Base-by-base conservation (phyloP, 2,329 filamentous ascomycete genomes). In the Trichoderma polysporum region DNA sequence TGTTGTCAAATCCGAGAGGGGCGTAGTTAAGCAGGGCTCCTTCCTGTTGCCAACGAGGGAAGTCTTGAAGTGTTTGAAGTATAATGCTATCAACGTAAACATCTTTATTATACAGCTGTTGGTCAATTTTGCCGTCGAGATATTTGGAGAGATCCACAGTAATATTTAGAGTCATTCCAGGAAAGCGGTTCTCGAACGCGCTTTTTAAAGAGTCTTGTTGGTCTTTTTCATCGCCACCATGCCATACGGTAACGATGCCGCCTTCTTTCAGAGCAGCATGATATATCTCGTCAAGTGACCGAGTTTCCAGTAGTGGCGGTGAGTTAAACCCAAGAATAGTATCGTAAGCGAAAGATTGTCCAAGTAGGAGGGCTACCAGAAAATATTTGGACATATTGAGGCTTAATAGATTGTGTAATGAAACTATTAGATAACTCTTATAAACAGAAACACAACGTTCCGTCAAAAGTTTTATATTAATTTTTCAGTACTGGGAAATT, bases 101-200 rank as follows among this genome's bases (percentile, higher is more conserved):
- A 6, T 74, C 76, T 8, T 76, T 73, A 1, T 70, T 68, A 3
- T 78, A 79, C 1, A 85, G 73, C 66, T 83, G 81, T 41, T 79
- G 72, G 69, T 87, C 83, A 7, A 86, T 70, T 8, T 75, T 75
- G 19, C 70, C 76, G 65, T 85, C 81, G 69, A 84, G 84, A 69
- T 86, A 87, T 70, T 86, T 87, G 67, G 84, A 85, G 0, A 86
- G 71, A 67, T 86, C 84, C 50, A 86, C 82, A 0, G 84, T 86
- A 39, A 85, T 58, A 69, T 86, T 85, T 17, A 86, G 78, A 4
- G 78, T 82, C 67, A 86, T 80, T 9, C 79, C 79, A 0, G 84
- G 84, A 69, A 85, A 86, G 0, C 76, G 74, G 1, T 71, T 68
- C 69, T 84, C 82, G 68, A 85, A 86, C 0, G 77, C 76, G 3